Conservation (phyloP, 495 filamentous ascomycete genomes). For the Aspergillus avenaceus region DNA sequence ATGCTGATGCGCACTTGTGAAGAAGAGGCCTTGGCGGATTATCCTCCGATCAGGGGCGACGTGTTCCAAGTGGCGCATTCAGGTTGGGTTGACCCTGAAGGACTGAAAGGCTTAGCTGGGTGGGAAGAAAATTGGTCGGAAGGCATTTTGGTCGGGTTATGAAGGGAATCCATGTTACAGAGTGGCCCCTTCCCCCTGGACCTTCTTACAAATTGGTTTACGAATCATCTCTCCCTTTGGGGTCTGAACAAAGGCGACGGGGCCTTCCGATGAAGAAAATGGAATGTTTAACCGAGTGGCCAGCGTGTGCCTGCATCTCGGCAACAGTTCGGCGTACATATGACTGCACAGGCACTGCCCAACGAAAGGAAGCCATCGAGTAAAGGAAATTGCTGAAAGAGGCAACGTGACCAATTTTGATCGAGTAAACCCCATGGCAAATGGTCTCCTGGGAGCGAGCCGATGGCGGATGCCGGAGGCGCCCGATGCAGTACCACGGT, state of each 20-base stretch:
- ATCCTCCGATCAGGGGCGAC: background rate
- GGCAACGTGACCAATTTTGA: slow-evolving; percentile 11
- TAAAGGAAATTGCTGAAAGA: slow-evolving; percentile 10
- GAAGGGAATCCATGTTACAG: too few relatives aligned
- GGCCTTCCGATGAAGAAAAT: background rate
- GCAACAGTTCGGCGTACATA: background rate
- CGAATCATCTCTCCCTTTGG: background rate
- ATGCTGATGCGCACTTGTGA: too few relatives aligned
- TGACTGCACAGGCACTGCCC: background rate
- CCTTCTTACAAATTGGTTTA: too few relatives aligned
- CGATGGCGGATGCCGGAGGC: slow-evolving; percentile 23
- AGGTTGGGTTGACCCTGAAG: background rate
- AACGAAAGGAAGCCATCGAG: slow-evolving; percentile 12
- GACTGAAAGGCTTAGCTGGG: background rate
- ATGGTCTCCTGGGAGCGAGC: slow-evolving; percentile 8
- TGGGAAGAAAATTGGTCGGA: background rate
- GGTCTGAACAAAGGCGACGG: background rate
- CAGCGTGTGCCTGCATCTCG: background rate
- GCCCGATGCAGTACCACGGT: slow-evolving; percentile 17
- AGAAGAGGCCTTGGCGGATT: too few relatives aligned
- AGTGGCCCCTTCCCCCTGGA: too few relatives aligned
- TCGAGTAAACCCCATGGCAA: slow-evolving; percentile 18
- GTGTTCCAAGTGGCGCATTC: background rate
- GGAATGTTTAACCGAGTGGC: background rate
- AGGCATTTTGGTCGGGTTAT: background rate